Conservation (phyloP, 352 stramenopile genomes). For the Pilasporangium apinafurcum region DNA sequence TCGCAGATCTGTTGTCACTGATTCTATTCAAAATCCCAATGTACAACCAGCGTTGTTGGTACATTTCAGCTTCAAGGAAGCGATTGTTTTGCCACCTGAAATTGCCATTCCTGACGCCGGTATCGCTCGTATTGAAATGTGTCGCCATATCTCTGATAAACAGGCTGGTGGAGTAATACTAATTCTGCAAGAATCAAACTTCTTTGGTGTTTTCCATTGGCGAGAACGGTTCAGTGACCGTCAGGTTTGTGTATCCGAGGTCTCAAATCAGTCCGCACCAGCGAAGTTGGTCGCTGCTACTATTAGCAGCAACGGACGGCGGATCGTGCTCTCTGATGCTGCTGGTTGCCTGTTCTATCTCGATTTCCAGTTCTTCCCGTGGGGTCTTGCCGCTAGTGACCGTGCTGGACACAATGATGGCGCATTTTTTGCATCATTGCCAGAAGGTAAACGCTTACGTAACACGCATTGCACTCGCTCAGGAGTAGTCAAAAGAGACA, state of each 20-base stretch:
- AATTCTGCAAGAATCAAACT: slow-evolving; percentile 13
- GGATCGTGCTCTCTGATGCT: slow-evolving; percentile 18
- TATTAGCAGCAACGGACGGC: slow-evolving; percentile 22
- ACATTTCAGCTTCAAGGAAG: slow-evolving; percentile 45
- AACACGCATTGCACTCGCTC: slow-evolving; percentile 18
- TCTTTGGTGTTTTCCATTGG: slow-evolving; percentile 45
- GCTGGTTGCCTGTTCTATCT: slow-evolving; percentile 22
- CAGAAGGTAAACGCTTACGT: slow-evolving; percentile 18
- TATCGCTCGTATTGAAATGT: not conserved
- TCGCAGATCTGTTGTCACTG: slow-evolving; percentile 2
- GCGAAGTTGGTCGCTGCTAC: slow-evolving; percentile 12
- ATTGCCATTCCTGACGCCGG: too few relatives aligned
- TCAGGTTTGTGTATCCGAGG: slow-evolving; percentile 21
- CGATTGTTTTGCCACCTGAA: not conserved
- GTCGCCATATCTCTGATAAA: slow-evolving; percentile 2
- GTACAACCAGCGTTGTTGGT: slow-evolving; percentile 14
- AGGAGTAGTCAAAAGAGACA: slow-evolving; percentile 22
- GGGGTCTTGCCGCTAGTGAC: not conserved
- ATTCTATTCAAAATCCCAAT: too few relatives aligned
- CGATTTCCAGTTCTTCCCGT: slow-evolving; percentile 21
- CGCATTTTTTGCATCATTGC: not conserved
- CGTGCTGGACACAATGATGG: not conserved
- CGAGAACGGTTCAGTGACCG: slow-evolving; percentile 49
- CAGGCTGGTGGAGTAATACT: slow-evolving; percentile 25
- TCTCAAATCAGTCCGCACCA: slow-evolving; percentile 8